Conservation (phyloP, 2,329 filamentous ascomycete species). For the Xylariomycetidae sp. region DNA sequence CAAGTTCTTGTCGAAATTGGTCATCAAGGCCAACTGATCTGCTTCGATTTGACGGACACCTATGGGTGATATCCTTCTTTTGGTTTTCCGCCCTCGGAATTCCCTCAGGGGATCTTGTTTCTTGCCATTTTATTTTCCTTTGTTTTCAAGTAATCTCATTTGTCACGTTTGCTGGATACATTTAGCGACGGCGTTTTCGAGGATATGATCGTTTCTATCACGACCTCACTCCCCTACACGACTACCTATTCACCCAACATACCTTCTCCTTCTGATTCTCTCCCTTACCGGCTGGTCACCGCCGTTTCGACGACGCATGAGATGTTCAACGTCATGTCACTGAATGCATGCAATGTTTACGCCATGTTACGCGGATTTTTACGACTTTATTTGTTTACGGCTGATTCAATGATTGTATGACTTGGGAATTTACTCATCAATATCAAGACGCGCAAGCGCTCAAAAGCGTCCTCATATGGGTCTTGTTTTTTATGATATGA, state of each 20-base stretch:
- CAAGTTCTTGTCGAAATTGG: conserved; percentile 94
- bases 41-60: too few relatives aligned
- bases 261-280: conserved; percentile 21
- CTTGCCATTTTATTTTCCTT: conserved; percentile 25
- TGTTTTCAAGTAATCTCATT: conserved; percentile 26
- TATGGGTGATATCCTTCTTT: too few relatives aligned
- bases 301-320: conserved; percentile 17
- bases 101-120: too few relatives aligned
- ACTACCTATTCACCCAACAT: conserved; percentile 20
- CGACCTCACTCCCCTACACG: conserved; percentile 10
- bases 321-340: conserved; percentile 5
- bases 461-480: conserved; percentile 25
- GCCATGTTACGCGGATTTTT: conserved; percentile 28
- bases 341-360: conserved; percentile 23
- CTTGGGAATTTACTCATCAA: conserved; percentile 21
- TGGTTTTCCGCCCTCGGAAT: too few relatives aligned
- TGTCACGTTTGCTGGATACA: conserved; percentile 31
- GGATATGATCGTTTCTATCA: conserved; percentile 31
- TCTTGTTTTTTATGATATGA: conserved; percentile 25
- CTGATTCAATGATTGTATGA: conserved; percentile 32
- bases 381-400: conserved; percentile 23
- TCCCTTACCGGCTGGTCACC: conserved; percentile 27
- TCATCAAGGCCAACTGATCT: conserved; percentile 93
- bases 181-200: conserved; percentile 40
- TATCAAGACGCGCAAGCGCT: conserved; percentile 24